Conservation (phyloP, 1,284 basidiomycete species). For the Rhodotorula sp. region DNA sequence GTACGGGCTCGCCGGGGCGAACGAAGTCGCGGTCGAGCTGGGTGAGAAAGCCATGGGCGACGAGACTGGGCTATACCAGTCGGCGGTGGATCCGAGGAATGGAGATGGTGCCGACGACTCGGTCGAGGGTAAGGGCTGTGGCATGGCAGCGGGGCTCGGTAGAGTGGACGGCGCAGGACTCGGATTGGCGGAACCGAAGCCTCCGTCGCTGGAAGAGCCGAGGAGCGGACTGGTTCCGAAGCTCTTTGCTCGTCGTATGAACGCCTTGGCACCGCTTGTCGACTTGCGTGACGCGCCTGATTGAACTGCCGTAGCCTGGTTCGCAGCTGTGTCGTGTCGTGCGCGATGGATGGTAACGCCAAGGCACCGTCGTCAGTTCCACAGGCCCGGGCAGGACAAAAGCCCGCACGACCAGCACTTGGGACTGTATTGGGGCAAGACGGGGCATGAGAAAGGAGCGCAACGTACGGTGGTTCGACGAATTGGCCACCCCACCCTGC, state of each 20-base stretch:
- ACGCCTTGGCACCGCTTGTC: conserved; percentile 17
- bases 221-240: conserved; percentile 31
- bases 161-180: background rate
- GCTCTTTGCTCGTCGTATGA: conserved; percentile 29
- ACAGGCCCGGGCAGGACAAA: no score
- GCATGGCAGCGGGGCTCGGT: background rate
- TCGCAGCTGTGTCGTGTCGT: no score
- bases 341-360: no score
- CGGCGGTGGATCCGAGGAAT: background rate
- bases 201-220: conserved; percentile 1
- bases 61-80: background rate
- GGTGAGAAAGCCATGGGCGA: background rate
- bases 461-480: background rate
- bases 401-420: no score
- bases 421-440: background rate
- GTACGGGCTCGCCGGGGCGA: conserved; percentile 10
- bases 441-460: background rate
- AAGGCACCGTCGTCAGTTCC: no score
- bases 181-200: background rate
- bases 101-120: background rate
- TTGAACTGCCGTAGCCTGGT: no score
- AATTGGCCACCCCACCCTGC: background rate
- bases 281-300: conserved; percentile 8
- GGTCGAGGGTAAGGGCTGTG: background rate
- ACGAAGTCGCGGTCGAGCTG: background rate